Base-by-base conservation (phyloP, 2,329 filamentous ascomycete species). In the Ophiocordyceps camponoti-leonardi region DNA sequence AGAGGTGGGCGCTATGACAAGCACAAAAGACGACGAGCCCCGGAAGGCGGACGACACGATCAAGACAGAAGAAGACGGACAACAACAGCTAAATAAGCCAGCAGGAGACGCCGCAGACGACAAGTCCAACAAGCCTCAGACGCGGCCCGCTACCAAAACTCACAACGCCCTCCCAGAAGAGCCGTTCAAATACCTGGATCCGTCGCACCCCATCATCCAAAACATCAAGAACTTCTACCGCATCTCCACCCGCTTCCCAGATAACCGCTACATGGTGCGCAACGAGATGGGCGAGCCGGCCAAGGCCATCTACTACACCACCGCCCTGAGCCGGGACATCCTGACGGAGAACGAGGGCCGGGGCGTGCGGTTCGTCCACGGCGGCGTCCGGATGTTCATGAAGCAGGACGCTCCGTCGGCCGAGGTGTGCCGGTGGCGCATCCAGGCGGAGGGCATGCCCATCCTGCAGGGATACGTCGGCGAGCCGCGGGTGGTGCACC, bases 341-440 rank as follows among this genome's bases (percentile, higher is more conserved):
- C 73, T 98, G 4, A 76, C 73, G 4, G 75, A 82, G 58, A 98
- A 98, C 60, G 87, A 95, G 62, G 85, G 86, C 41, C 81, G 83
- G 26, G 87, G 87, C 42, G 81, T 96, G 63, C 94, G 92, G 61
- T 94, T 98, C 59, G 84, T 98, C 44, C 92, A 98, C 64, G 90
- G 83, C 44, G 92, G 92, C 51, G 88, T 98, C 31, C 94, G 94
- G 67, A 96, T 96, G 86, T 98, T 94, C 61, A 92, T 96, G 71
- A 94, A 94, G 69, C 90, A 96, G 62, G 87, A 95, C 57, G 83
- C 86, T 0, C 88, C 94, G 48, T 83, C 81, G 6, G 80, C 82
- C 33, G 82, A 88, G 46, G 83, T 92, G 31, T 94, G 88, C 67
- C 77, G 82, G 48, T 98, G 92, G 92, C 79, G 92, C 42, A 92